A percentile compares a stretch with the other conserved stretches of the same genome.
Conservation (phyloP, 2,329 filamentous ascomycete species). For the Lomentospora prolificans region DNA sequence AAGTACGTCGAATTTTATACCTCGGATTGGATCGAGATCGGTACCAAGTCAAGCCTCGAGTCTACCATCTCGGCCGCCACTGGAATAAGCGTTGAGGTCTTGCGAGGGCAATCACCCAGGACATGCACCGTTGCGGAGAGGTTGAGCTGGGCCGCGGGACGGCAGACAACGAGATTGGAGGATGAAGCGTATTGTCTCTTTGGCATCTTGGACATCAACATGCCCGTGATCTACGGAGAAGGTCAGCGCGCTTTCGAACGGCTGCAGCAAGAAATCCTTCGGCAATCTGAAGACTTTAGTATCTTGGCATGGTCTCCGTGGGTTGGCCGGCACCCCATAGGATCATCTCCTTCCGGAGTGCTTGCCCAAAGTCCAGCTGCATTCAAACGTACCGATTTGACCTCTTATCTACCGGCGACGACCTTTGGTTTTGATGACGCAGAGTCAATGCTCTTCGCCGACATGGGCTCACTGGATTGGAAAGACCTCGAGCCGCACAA, state of each 20-base stretch:
- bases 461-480: slow-evolving; percentile 11
- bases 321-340: slow-evolving; percentile 1
- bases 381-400: slow-evolving; percentile 11
- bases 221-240: slow-evolving; percentile 20
- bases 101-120: slow-evolving; percentile 9
- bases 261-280: slow-evolving; percentile 25
- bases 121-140: slow-evolving; percentile 13
- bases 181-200: slow-evolving; percentile 21
- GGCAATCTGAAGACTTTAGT: slow-evolving; percentile 22
- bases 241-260: slow-evolving; percentile 21
- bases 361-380: slow-evolving; percentile 9
- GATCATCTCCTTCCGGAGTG: slow-evolving; percentile 4
- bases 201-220: slow-evolving; percentile 20
- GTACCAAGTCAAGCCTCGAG: slow-evolving; percentile 15
- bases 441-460: slow-evolving; percentile 12
- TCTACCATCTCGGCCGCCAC: slow-evolving; percentile 13
- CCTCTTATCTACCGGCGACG: slow-evolving; percentile 11
- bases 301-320: slow-evolving; percentile 20
- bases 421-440: slow-evolving; percentile 13
- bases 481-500: slow-evolving; percentile 10
- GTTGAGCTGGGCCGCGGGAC: slow-evolving; percentile 18
- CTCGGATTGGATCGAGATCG: slow-evolving; percentile 17
- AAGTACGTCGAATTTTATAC: slow-evolving; percentile 19
- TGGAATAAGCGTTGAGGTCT: slow-evolving; percentile 14
- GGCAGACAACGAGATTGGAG: slow-evolving; percentile 18